phyloP scores from a whole-genome alignment of 1,139 yeast species.

The Zygosaccharomyces sapae region DNA sequence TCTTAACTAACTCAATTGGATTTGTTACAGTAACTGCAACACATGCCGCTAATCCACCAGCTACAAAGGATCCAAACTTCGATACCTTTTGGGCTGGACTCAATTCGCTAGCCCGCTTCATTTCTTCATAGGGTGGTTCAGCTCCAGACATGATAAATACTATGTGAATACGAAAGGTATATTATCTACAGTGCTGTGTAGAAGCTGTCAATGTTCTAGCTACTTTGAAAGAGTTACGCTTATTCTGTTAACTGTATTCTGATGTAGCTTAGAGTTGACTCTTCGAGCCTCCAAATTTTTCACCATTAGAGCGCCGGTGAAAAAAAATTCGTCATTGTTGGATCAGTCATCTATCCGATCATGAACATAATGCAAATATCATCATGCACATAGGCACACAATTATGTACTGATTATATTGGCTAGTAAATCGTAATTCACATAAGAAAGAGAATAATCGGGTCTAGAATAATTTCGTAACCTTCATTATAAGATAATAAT shows the following conservation, averaged over 20 bases:
- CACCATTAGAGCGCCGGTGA: neutral
- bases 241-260: neutral
- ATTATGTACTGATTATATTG: neutral
- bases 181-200: neutral
- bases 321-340: neutral
- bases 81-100: constrained; percentile 55
- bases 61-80: constrained; percentile 73
- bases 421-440: neutral
- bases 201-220: neutral
- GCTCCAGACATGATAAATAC: constrained; percentile 9
- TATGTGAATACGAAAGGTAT: neutral
- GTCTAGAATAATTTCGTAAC: neutral
- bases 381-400: too few species aligned
- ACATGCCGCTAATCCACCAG: constrained; percentile 96
- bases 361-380: neutral
- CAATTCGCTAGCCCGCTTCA: constrained; percentile 23
- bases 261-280: neutral
- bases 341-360: neutral
- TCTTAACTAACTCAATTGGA: constrained; percentile 90
- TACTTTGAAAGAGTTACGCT: neutral
- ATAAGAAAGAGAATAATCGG: too few species aligned
- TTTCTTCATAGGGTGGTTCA: constrained; percentile 13
- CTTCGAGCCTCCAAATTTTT: neutral
- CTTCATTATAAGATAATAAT: neutral
- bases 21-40: constrained; percentile 96